A percentile compares a stretch with the other conserved stretches of the same genome.
phyloP scores from a whole-genome alignment of 768 basidiomycete genomes.

The Leccinum sublutescens region DNA sequence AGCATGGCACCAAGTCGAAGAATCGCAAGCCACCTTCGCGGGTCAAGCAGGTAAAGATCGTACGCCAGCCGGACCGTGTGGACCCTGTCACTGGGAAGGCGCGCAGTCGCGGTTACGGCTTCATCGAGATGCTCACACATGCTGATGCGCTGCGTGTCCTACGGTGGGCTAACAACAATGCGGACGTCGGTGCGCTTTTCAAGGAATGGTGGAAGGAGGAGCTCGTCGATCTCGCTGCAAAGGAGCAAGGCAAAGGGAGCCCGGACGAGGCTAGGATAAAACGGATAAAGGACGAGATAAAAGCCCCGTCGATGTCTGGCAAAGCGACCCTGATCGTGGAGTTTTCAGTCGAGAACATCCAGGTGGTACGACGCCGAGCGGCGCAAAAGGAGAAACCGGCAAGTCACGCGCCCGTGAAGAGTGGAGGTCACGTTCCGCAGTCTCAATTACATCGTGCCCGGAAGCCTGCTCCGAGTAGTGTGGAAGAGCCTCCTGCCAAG shows the following conservation, averaged over 20 bases:
- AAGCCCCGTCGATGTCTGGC: constrained; percentile 36
- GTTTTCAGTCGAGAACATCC: constrained; percentile 93
- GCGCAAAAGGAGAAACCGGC: constrained; percentile 43
- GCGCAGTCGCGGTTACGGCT: constrained; percentile 91
- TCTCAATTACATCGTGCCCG: constrained; percentile 1
- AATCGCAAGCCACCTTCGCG: constrained; percentile 36
- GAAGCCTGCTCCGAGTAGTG: constrained; percentile 1
- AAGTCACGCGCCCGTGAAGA: not conserved
- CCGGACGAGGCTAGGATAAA: constrained; percentile 53
- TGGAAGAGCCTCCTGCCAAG: constrained; percentile 40
- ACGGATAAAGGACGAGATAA: constrained; percentile 57
- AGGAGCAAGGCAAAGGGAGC: constrained; percentile 47
- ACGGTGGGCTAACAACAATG: constrained; percentile 93
- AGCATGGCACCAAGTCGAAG: constrained; percentile 24
- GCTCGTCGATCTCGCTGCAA: constrained; percentile 52
- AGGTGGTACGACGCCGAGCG: constrained; percentile 78
- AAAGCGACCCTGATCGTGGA: constrained; percentile 76
- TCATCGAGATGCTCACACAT: constrained; percentile 86
- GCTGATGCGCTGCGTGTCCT: constrained; percentile 88
- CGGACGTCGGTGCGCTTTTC: constrained; percentile 60
- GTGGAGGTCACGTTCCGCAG: constrained; percentile 3
- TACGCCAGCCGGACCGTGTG: constrained; percentile 85
- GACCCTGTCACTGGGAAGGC: constrained; percentile 87
- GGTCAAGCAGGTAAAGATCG: constrained; percentile 90
- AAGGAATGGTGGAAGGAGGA: constrained; percentile 87